Conservation (phyloP, 2,329 filamentous ascomycete species). For the Huntiella savannae region DNA sequence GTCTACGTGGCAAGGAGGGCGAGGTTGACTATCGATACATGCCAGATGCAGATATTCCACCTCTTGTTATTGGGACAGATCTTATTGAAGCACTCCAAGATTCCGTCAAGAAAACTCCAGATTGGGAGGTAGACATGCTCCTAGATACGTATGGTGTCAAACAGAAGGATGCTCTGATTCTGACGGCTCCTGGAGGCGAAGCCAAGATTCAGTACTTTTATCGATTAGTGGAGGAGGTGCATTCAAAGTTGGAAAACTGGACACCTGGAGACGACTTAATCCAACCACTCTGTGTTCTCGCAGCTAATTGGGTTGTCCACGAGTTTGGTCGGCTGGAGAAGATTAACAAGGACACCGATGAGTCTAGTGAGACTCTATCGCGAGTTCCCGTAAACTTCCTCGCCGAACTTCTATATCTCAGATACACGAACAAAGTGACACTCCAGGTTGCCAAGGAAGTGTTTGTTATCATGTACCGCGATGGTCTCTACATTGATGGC, state of each 20-base stretch:
- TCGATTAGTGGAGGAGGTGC: conserved; percentile 35
- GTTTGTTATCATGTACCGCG: conserved; percentile 12
- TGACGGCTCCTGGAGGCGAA: conserved; percentile 61
- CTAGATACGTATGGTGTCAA: conserved; percentile 47
- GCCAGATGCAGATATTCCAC: conserved; percentile 81
- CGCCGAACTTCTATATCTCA: conserved; percentile 30
- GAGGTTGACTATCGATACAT: conserved; percentile 97
- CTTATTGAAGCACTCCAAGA: conserved; percentile 44
- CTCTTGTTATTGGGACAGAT: conserved; percentile 54
- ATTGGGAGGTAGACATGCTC: conserved; percentile 46
- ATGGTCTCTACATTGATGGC: conserved; percentile 14
- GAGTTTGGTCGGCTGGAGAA: conserved; percentile 49
- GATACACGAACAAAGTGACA: conserved; percentile 31
- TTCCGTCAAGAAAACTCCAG: conserved; percentile 53
- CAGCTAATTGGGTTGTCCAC: conserved; percentile 52
- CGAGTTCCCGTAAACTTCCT: conserved; percentile 28
- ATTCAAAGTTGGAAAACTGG: conserved; percentile 14
- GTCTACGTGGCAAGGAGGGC: conserved; percentile 79
- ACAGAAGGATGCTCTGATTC: conserved; percentile 62
- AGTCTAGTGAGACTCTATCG: conserved; percentile 22
- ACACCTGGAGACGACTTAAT: conserved; percentile 11
- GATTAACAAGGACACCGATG: conserved; percentile 23
- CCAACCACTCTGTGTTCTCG: conserved; percentile 26
- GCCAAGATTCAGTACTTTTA: conserved; percentile 68
- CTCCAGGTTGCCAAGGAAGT: conserved; percentile 39